A percentile compares a stretch with the other conserved stretches of the same genome.
Conservation (phyloP, 169 alveolate genomes). For the Eimeria maxima region DNA sequence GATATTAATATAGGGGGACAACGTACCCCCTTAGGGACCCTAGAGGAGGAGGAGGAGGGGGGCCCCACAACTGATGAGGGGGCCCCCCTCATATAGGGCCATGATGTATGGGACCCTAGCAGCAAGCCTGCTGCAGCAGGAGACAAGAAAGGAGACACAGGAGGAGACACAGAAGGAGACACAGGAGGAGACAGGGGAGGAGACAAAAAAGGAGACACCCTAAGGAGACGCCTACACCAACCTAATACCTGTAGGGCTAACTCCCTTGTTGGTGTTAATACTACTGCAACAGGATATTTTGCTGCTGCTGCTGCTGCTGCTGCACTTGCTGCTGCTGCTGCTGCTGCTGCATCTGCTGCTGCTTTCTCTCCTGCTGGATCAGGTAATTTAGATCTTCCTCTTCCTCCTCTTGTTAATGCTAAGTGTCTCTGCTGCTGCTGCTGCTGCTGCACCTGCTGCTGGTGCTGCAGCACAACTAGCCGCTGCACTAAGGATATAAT, state of each 20-base stretch:
- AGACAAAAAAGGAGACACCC: not conserved
- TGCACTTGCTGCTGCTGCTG: slow-evolving; percentile 89
- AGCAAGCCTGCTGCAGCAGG: slow-evolving; percentile 43
- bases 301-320: slow-evolving; percentile 83
- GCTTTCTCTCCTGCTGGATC: too few species aligned
- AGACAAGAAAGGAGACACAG: too few species aligned
- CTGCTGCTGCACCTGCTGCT: slow-evolving; percentile 46
- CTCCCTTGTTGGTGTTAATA: slow-evolving; percentile 52
- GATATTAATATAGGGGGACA: not conserved
- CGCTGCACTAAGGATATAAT: slow-evolving; percentile 14
- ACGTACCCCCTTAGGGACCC: not conserved
- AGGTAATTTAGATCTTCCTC: not conserved
- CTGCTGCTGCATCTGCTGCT: too few species aligned
- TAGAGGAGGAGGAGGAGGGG: too few species aligned
- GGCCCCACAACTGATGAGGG: too few species aligned
- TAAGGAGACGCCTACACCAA: slow-evolving; percentile 45
- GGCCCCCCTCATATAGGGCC: slow-evolving; percentile 54
- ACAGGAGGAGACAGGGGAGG: too few species aligned
- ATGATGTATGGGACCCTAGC: slow-evolving; percentile 51
- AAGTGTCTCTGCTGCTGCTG: slow-evolving; percentile 51
- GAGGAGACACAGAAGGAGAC: too few species aligned
- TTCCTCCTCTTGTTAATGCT: not conserved
- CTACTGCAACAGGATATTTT: slow-evolving; percentile 53
- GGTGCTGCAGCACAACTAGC: slow-evolving; percentile 36
- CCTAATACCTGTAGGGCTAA: slow-evolving; percentile 71